Percentiles rank a stretch among this genome's conserved stretches.
These are phyloP conservation scores for Anthoceros angustus DNA, from an alignment of 225 moss, liverwort and hornwort genomes.

Conservation along the genomic window DNA sequence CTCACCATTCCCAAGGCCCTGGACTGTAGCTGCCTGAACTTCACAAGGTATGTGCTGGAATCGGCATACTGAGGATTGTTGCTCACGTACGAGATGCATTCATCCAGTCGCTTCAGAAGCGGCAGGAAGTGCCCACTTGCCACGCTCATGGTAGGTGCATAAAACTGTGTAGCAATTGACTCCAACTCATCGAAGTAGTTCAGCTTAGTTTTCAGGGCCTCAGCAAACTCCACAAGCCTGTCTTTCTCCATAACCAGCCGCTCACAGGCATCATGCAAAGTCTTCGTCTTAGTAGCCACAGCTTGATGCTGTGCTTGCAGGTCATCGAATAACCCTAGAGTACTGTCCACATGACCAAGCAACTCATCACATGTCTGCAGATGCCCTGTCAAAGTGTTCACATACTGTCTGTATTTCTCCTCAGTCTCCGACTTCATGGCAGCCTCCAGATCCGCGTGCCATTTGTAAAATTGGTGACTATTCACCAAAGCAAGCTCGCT, in stretches of 20 bases:
- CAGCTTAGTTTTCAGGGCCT: constrained; percentile 75
- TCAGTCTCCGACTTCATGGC: constrained; percentile 99
- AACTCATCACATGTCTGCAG: constrained; percentile 68
- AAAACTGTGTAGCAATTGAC: constrained; percentile 81
- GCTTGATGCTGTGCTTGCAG: constrained; percentile 94
- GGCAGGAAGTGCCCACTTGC: constrained; percentile 80
- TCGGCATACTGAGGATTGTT: constrained; percentile 95
- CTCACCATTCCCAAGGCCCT: constrained; percentile 89
- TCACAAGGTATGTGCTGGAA: constrained; percentile 77
- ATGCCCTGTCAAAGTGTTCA: constrained; percentile 71
- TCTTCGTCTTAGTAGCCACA: constrained; percentile 95
- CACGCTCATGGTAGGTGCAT: constrained; percentile 66
- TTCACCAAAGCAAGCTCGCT: constrained; percentile 35
- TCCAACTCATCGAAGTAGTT: constrained; percentile 96
- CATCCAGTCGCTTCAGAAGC: constrained; percentile 77
- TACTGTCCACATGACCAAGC: constrained; percentile 63
- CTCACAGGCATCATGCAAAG: constrained; percentile 95
- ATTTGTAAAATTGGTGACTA: constrained; percentile 87
- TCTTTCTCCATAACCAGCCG: constrained; percentile 99
- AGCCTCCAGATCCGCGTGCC: constrained; percentile 91
- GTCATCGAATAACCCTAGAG: constrained; percentile 79
- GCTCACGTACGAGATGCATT: constrained; percentile 88
- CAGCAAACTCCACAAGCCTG: constrained; percentile 83
- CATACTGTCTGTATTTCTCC: constrained; percentile 93
- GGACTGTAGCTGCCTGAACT: constrained; percentile 87